These are phyloP conservation scores for Heimioporus retisporus DNA, from an alignment of 1,284 basidiomycete species.

Conservation along the genomic window DNA sequence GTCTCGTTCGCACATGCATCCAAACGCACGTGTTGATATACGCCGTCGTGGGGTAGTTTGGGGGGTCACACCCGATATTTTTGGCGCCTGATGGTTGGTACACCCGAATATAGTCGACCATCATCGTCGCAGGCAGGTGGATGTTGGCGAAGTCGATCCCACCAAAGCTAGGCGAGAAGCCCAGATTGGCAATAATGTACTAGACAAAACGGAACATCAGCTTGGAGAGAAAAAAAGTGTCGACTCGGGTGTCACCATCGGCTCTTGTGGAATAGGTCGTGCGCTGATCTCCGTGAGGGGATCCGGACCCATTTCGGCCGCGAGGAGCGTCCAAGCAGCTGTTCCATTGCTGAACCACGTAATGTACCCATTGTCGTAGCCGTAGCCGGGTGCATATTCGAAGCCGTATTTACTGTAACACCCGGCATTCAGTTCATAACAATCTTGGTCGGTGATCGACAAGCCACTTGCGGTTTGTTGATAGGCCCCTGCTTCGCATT, in stretches of 20 bases:
- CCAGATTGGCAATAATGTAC: conserved; percentile 57
- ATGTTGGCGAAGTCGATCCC: conserved; percentile 50
- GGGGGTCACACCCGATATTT: conserved; percentile 53
- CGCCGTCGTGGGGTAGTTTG: conserved; percentile 48
- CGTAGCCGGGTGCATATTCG: conserved; percentile 47
- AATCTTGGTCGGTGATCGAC: conserved; percentile 40
- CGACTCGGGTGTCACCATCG: conserved; percentile 48
- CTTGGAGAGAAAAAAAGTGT: background rate
- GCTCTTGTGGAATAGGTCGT: conserved; percentile 62
- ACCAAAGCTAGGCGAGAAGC: conserved; percentile 54
- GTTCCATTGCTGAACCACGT: conserved; percentile 58
- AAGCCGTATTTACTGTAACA: conserved; percentile 48
- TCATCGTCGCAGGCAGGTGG: conserved; percentile 52
- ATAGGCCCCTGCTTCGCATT: conserved; percentile 35
- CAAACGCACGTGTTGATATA: conserved; percentile 47
- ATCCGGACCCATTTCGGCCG: conserved; percentile 52
- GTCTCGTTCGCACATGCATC: background rate
- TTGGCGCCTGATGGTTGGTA: conserved; percentile 50
- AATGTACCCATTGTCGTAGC: conserved; percentile 56
- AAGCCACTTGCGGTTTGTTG: conserved; percentile 48
- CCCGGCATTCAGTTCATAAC: conserved; percentile 37
- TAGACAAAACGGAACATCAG: conserved; percentile 24
- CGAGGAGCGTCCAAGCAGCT: conserved; percentile 57
- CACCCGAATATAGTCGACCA: conserved; percentile 56
- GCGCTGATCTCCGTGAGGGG: conserved; percentile 55